These are phyloP conservation scores for Tulasnella sp. DNA, from an alignment of 768 basidiomycete genomes.

Conservation along the genomic window DNA sequence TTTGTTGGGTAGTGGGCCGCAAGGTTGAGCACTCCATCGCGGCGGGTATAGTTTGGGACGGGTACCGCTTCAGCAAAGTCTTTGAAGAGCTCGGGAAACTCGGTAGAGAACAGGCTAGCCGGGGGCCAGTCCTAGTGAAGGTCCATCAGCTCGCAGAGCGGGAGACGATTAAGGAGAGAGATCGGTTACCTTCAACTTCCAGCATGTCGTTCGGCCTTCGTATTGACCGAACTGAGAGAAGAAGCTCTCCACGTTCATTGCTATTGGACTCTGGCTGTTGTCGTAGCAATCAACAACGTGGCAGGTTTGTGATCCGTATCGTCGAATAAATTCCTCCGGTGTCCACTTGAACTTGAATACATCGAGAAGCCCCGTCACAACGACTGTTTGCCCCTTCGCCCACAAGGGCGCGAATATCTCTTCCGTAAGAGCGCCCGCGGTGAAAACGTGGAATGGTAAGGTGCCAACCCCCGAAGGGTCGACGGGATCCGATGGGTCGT, in stretches of 20 bases:
- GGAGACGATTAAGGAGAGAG: slow-evolving; percentile 5
- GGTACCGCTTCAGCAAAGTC: slow-evolving; percentile 83
- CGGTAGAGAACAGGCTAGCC: slow-evolving; percentile 73
- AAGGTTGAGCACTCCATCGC: slow-evolving; percentile 84
- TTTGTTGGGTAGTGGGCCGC: slow-evolving; percentile 84
- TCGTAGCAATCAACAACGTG: slow-evolving; percentile 80
- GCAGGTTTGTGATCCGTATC: slow-evolving; percentile 60
- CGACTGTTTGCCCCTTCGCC: slow-evolving; percentile 67
- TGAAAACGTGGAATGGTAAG: slow-evolving; percentile 47
- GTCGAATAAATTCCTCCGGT: slow-evolving; percentile 71
- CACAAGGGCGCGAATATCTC: slow-evolving; percentile 65
- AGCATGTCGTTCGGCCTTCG: slow-evolving; percentile 48
- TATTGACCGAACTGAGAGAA: slow-evolving; percentile 74
- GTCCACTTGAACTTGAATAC: slow-evolving; percentile 72
- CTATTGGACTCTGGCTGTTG: slow-evolving; percentile 49
- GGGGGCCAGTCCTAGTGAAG: slow-evolving; percentile 82
- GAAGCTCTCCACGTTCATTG: slow-evolving; percentile 69
- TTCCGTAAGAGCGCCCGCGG: slow-evolving; percentile 50
- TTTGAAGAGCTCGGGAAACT: slow-evolving; percentile 78
- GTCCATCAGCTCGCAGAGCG: neutral
- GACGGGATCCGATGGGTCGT: slow-evolving; percentile 24
- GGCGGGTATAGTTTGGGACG: slow-evolving; percentile 82
- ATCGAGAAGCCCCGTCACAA: slow-evolving; percentile 62
- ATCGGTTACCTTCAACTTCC: slow-evolving; percentile 68
- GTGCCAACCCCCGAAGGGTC: slow-evolving; percentile 43